Evolutionary conservation across 2,329 filamentous ascomycete species (phyloP), one percentile per base, ranked within the genome.

Genomic region (Penicillium aurantiogriseum): DNA sequence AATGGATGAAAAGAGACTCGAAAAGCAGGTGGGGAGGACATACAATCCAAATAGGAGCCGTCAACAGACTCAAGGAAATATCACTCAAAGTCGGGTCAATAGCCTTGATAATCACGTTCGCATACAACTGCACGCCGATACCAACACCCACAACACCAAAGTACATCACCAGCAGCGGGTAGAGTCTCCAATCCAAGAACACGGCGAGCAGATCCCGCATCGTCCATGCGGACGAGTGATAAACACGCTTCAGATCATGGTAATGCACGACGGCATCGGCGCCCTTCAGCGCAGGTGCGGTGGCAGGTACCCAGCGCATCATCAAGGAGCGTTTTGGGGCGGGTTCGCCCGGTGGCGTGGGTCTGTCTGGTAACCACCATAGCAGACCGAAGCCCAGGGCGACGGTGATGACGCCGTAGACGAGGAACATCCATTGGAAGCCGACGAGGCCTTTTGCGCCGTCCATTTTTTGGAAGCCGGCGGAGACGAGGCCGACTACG

Each of bases 111-210:
- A 96, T 96, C 63, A 96, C 85, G 3, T 88, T 93, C 33, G 89
- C 90, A 70, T 96, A 96, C 46, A 90, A 85, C 76, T 96, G 91
- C 0, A 91, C 92, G 44, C 91, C 92, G 61, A 96, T 96, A 9
- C 92, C 92, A 3, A 96, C 92, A 23, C 92, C 92, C 1, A 96
- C 92, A 3, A 96, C 92, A 21, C 92, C 92, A 76, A 96, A 96
- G 76, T 96, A 96, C 92, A 96, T 96, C 52, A 96, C 70, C 1
- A 88, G 82, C 63, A 96, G 76, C 1, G 92, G 92, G 89, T 91
- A 96, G 19, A 96, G 80, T 3, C 91, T 85, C 92, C 91, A 96
- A 74, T 96, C 92, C 36, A 89, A 80, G 31, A 96, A 77, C 1
- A 95, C 89, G 25, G 79, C 77, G 25, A 79, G 78, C 1, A 96